Base-by-base conservation (phyloP, 495 filamentous ascomycete genomes). In the Lepidopterella palustris region DNA sequence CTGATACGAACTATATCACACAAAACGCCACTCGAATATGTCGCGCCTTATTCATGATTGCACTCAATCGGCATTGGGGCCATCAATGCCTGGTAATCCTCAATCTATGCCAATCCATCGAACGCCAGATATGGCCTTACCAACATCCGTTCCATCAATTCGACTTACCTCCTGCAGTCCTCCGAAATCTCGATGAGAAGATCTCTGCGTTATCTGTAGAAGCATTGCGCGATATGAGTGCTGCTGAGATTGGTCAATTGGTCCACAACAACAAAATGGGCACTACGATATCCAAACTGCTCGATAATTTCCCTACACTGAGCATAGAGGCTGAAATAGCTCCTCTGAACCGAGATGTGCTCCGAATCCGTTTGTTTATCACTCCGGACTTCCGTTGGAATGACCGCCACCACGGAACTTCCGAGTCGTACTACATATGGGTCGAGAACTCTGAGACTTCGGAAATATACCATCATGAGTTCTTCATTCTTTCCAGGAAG, bases 391-490 rank as follows among this genome's bases (percentile, higher is more conserved):
- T 97, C 71, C 80, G 77, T 11, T 99, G 93, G 93, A 96, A 96
- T 61, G 95, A 99, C 62, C 84, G 84, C n/a, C 81, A 96, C 51
- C 89, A 99, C 71, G 95, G 95, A 2, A 86, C 83, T 4, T 96
- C 92, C 1, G 93, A 99, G 68, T 91, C 90, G 20, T 99, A 93
- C 73, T 97, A 92, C 84, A 86, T 97, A 50, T 97, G 95, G 95
- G 92, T 97, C 15, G 93, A 99, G 73, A 95, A 97, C 68, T 97
- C 92, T 0, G 95, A 97, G 65, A 96, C 92, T 0, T 92, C 89
- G 1, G 91, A 97, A 70, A 97, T 99, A 35, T 99, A 95, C 64
- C 93, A 99, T 67, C 90, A 96, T 58, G 93, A 99, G 71, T 96
- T 87, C 71, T 97, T 97, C 75, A 89, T 99, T 52, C 79, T 99